A percentile compares a stretch with the other conserved stretches of the same genome.
phyloP scores from a whole-genome alignment of 768 basidiomycete genomes.

The Tulasnella calospora region DNA sequence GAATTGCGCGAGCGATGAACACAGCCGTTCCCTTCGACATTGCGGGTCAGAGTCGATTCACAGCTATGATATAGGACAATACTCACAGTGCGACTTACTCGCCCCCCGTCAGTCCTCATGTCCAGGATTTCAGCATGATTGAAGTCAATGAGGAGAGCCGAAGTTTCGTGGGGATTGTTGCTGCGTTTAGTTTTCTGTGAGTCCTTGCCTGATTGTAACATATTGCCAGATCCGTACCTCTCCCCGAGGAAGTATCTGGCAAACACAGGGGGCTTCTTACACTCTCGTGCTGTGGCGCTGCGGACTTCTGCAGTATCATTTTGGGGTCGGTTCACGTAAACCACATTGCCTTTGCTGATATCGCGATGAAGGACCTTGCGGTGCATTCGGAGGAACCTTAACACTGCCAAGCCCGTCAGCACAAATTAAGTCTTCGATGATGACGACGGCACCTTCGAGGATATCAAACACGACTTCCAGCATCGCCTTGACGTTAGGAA shows the following conservation, averaged over 20 bases:
- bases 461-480: not conserved
- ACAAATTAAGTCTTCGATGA: not conserved
- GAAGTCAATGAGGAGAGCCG: not conserved
- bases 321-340: not conserved
- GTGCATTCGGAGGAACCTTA: not conserved
- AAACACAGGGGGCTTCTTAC: not conserved
- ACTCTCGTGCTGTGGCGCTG: not conserved
- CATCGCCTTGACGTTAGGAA: not conserved
- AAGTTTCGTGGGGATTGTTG: not conserved
- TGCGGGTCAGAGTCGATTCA: not conserved
- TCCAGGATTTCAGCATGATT: not conserved
- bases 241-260: not conserved
- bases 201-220: not conserved
- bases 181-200: not conserved
- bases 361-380: conserved; percentile 11
- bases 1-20: not conserved
- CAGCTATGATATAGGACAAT: not conserved
- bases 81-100: not conserved
- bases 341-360: not conserved
- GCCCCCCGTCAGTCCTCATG: not conserved
- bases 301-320: not conserved
- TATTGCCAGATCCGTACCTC: not conserved
- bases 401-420: not conserved
- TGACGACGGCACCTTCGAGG: not conserved
- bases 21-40: not conserved